These are phyloP conservation scores for Candida labiduridarum DNA, from an alignment of 1,139 yeast species.

Conservation along the genomic window DNA sequence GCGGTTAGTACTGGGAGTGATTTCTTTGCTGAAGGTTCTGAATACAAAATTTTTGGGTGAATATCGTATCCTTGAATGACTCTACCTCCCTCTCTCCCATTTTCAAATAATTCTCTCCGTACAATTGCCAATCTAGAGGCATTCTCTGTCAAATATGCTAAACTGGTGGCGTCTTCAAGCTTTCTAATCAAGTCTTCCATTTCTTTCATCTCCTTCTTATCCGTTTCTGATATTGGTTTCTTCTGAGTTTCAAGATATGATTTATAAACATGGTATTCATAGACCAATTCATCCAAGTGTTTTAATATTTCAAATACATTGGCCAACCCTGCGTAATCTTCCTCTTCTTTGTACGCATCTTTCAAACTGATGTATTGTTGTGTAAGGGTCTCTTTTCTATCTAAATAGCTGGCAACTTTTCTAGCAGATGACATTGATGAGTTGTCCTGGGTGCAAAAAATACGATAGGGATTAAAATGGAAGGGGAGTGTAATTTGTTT, in stretches of 20 bases:
- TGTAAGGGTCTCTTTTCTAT: conserved; percentile 20
- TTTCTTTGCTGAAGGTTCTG: neutral
- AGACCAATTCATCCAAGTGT: conserved; percentile 26
- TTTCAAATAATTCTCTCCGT: conserved; percentile 32
- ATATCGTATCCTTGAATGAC: conserved; percentile 16
- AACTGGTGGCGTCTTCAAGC: conserved; percentile 26
- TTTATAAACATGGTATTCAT: conserved; percentile 24
- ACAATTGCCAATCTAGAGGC: conserved; percentile 28
- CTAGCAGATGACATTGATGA: conserved; percentile 12
- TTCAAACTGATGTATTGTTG: conserved; percentile 20
- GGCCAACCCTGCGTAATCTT: conserved; percentile 15
- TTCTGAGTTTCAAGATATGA: conserved; percentile 18
- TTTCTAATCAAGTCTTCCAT: conserved; percentile 17
- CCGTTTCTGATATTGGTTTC: conserved; percentile 12
- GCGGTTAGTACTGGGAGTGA: neutral
- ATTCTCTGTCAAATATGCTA: conserved; percentile 22
- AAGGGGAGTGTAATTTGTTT: neutral
- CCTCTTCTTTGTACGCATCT: conserved; percentile 16
- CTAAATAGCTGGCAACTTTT: conserved; percentile 24
- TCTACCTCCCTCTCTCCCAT: conserved; percentile 35
- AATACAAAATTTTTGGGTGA: neutral
- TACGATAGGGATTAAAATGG: neutral
- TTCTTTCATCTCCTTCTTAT: conserved; percentile 1
- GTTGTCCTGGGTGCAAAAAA: neutral
- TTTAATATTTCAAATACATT: conserved; percentile 21